A percentile compares a stretch with the other conserved stretches of the same genome.
Evolutionary conservation across 1,284 basidiomycete species (phyloP).

Genomic region (Leccinum pachyderme): DNA sequence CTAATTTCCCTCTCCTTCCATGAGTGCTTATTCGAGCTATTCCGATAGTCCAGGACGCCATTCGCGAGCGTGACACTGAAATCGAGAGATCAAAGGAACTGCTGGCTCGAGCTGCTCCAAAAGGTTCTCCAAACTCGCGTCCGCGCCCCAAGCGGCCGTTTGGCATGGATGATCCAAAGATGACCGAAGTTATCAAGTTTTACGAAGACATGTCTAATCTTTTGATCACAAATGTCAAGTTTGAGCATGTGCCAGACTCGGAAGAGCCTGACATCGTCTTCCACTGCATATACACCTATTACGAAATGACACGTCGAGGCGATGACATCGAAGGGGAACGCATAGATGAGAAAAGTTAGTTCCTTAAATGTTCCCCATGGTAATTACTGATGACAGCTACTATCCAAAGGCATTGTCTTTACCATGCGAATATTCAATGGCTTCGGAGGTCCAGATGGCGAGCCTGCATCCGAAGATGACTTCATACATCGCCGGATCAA

Average conservation of each 20-base stretch:
- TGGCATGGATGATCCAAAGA: slow-evolving; percentile 49
- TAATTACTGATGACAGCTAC: slow-evolving; percentile 3
- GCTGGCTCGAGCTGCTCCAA: slow-evolving; percentile 39
- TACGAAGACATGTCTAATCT: slow-evolving; percentile 65
- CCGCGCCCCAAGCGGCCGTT: slow-evolving; percentile 33
- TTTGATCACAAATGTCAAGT: slow-evolving; percentile 49
- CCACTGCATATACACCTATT: slow-evolving; percentile 53
- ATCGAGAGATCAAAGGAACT: slow-evolving; percentile 55
- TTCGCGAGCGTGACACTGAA: slow-evolving; percentile 58
- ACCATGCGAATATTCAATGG: slow-evolving; percentile 48
- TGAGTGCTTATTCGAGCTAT: slow-evolving; percentile 7
- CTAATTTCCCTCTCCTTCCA: not conserved
- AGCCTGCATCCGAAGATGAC: slow-evolving; percentile 34
- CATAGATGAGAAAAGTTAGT: slow-evolving; percentile 40
- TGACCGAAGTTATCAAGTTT: slow-evolving; percentile 48
- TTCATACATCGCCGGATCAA: slow-evolving; percentile 45
- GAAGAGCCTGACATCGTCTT: slow-evolving; percentile 45
- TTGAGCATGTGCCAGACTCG: slow-evolving; percentile 27
- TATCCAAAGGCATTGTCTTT: slow-evolving; percentile 56
- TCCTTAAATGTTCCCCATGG: not conserved
- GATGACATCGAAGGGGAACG: slow-evolving; percentile 33
- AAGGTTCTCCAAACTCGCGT: slow-evolving; percentile 28
- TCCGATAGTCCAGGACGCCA: slow-evolving; percentile 44
- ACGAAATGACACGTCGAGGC: slow-evolving; percentile 29
- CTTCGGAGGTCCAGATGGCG: slow-evolving; percentile 31